phyloP scores from a whole-genome alignment of 306 rosid genomes.

The Leucaena leucocephala region DNA sequence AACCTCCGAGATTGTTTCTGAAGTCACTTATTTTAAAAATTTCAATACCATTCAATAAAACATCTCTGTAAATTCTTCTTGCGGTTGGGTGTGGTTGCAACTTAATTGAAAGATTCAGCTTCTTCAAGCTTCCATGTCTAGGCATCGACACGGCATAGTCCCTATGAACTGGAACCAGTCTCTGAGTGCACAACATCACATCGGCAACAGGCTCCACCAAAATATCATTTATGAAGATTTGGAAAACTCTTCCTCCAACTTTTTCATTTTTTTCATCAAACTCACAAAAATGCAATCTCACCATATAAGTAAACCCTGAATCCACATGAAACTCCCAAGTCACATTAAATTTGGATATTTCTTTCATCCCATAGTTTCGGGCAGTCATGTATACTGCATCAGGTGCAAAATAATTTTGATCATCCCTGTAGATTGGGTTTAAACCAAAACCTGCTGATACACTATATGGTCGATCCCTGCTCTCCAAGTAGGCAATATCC shows the following conservation, averaged over 20 bases:
- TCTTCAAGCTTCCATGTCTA: too few relatives aligned
- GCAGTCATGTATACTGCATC: background rate
- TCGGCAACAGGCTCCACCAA: background rate
- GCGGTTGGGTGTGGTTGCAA: background rate
- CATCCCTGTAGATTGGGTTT: background rate
- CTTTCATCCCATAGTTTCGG: background rate
- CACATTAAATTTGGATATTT: background rate
- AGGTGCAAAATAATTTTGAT: background rate
- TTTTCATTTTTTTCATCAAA: background rate
- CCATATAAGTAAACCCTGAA: background rate
- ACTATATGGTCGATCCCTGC: background rate
- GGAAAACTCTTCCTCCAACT: background rate
- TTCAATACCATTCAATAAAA: background rate
- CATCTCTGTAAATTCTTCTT: background rate
- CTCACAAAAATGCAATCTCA: background rate
- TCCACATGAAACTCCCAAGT: background rate
- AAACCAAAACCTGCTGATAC: background rate
- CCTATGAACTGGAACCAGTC: background rate
- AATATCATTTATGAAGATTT: background rate
- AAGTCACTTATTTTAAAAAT: background rate
- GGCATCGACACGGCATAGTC: too few relatives aligned
- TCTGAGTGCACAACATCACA: background rate
- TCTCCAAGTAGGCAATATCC: background rate
- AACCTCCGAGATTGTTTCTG: background rate
- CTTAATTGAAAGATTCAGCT: too few relatives aligned